Conservation (phyloP, 2,329 filamentous ascomycete species). For the Nemania serpens region DNA sequence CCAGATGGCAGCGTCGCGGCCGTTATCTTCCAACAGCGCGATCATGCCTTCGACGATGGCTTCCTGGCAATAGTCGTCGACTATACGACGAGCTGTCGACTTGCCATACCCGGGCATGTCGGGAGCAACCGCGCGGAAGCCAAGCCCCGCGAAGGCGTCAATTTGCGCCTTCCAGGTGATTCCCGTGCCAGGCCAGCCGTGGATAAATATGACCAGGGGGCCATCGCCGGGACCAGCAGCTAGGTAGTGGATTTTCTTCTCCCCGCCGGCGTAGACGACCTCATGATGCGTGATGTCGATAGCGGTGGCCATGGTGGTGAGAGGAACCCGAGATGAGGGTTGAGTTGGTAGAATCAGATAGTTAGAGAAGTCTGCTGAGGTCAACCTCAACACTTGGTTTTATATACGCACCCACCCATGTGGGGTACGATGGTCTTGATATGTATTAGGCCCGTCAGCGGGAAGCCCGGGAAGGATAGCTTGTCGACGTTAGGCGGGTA, state of each 20-base stretch:
- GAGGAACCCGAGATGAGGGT: neutral
- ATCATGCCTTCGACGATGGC: slow-evolving; percentile 42
- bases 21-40: slow-evolving; percentile 41
- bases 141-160: slow-evolving; percentile 36
- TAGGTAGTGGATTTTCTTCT: slow-evolving; percentile 39
- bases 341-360: neutral
- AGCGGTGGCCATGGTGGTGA: slow-evolving; percentile 10
- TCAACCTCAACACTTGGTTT: neutral
- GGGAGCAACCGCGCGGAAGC: slow-evolving; percentile 42
- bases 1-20: slow-evolving; percentile 50
- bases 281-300: slow-evolving; percentile 25
- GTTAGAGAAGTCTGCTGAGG: neutral
- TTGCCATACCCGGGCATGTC: slow-evolving; percentile 46
- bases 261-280: slow-evolving; percentile 29
- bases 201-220: slow-evolving; percentile 43
- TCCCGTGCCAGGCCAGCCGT: slow-evolving; percentile 45
- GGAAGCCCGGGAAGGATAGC: neutral
- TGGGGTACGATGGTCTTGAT: neutral
- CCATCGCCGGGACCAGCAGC: slow-evolving; percentile 37
- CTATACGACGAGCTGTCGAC: slow-evolving; percentile 41
- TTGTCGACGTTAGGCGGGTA: no score
- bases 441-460: neutral
- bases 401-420: neutral
- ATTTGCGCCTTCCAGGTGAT: slow-evolving; percentile 42
- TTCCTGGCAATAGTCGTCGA: slow-evolving; percentile 39